Base-by-base conservation (phyloP, 805 yeast genomes). In the Hanseniaspora lachancei region DNA sequence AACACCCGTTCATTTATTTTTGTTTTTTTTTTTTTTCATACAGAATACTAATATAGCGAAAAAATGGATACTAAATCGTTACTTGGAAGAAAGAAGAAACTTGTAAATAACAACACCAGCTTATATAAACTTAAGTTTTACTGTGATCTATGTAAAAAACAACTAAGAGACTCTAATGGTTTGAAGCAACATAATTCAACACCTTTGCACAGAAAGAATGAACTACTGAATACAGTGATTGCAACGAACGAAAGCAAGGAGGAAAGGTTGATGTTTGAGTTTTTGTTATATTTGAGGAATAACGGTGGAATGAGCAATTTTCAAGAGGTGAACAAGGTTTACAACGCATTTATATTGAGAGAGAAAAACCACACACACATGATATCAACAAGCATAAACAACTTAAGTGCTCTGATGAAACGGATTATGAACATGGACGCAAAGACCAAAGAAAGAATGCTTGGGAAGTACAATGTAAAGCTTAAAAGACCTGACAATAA, bases 121-220 rank as follows among this genome's bases (percentile, higher is more conserved):
- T 79, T 89, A 27, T 97, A 89, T 68, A 82, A 86, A 64, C 77
- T 93, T 53, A 75, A 80, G 58, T 91, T 80, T 75, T 95, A 89
- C 68, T 93, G 99, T 68, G 97, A 84, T 66, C 76, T 87, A 2
- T 93, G 99, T 64, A 79, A 77, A 65, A 88, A 91, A 64, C 99
- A 93, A 70, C 89, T 97, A 66, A 72, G 97, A 55, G 99, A 95
- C 66, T 95, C 86, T 59, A 91, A 93, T 69, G 99, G 98, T 27
- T 93, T 86, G 72, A 84, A 85, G 63, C 84, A 91, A 63, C 99
- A 93, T 67, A 75, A 83, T n/a, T 74, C 76, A 59, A 81, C 95
- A n/a, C 87, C 86, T 47, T 74, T 85, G 1, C 99, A 93, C 65
- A 68, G 77, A 48, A 77, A 78, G 20, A 78, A 77, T 32, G 48